phyloP scores from a whole-genome alignment of 148 eudicot genomes.

The Selenicereus undatus region DNA sequence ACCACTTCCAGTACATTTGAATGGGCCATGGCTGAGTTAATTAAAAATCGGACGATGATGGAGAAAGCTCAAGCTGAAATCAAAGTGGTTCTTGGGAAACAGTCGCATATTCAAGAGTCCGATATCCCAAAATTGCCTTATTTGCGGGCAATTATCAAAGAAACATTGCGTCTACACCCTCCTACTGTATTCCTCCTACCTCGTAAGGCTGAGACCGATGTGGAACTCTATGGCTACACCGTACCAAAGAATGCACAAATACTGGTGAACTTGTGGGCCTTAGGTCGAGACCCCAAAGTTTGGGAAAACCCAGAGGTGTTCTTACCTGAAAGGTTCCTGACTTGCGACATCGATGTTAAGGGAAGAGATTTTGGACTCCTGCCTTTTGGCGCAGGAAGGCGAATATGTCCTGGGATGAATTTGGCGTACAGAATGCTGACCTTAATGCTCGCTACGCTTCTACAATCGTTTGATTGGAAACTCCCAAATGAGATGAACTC shows the following conservation, averaged over 20 bases:
- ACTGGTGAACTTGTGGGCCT: constrained; percentile 12
- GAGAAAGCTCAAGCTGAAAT: constrained; percentile 2
- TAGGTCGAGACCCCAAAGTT: constrained; percentile 14
- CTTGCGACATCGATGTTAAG: background rate
- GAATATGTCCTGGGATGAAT: constrained; percentile 12
- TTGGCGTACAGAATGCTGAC: constrained; percentile 16
- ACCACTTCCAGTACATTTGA: constrained; percentile 13
- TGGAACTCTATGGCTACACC: background rate
- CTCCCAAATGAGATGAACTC: background rate
- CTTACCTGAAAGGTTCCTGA: constrained; percentile 7
- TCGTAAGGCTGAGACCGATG: background rate
- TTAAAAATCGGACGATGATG: background rate
- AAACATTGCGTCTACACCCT: constrained; percentile 17
- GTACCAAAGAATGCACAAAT: constrained; percentile 11
- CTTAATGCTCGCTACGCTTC: constrained; percentile 11
- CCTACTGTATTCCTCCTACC: constrained; percentile 13
- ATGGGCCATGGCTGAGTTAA: constrained; percentile 11
- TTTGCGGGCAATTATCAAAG: constrained; percentile 8
- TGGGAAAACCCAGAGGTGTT: constrained; percentile 10
- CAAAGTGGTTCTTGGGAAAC: background rate
- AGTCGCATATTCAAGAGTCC: background rate
- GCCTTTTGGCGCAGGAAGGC: constrained; percentile 16
- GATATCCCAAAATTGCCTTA: constrained; percentile 3
- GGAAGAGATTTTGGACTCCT: constrained; percentile 9
- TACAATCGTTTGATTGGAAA: constrained; percentile 12